phyloP scores from a whole-genome alignment of 257 asterid genomes.

The Solanum neorickii region DNA sequence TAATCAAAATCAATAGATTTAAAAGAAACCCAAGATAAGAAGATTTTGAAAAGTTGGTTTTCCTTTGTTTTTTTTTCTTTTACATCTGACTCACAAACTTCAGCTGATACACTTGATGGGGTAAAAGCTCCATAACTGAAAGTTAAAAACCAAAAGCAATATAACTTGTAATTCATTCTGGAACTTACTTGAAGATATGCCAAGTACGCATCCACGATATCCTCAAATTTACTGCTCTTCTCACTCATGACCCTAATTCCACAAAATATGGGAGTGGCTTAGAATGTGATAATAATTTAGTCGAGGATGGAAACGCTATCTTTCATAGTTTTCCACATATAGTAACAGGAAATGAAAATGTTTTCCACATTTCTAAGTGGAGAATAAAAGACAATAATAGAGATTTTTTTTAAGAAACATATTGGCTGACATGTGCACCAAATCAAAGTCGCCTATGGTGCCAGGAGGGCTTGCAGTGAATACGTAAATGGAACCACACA shows the following conservation, averaged over 20 bases:
- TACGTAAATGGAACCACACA: neutral
- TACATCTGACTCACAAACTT: neutral
- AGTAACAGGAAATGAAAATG: neutral
- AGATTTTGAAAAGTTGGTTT: neutral
- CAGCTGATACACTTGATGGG: neutral
- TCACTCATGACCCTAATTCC: slow-evolving; percentile 29
- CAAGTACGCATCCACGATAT: slow-evolving; percentile 77
- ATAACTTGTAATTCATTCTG: neutral
- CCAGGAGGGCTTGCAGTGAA: neutral
- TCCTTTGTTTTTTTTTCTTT: neutral
- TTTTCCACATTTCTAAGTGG: neutral
- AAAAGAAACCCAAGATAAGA: neutral
- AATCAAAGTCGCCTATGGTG: neutral
- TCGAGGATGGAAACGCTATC: neutral
- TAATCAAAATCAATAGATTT: neutral
- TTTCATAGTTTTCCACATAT: neutral
- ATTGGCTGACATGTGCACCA: neutral
- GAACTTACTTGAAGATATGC: slow-evolving; percentile 76
- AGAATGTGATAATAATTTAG: neutral
- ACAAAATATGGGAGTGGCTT: neutral
- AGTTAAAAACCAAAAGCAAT: neutral
- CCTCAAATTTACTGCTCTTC: slow-evolving; percentile 56
- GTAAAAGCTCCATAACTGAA: neutral
- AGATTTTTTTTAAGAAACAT: neutral
- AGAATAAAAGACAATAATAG: neutral